A percentile compares a stretch with the other conserved stretches of the same genome.
Conservation (phyloP, 768 basidiomycete species). For the Serendipita sp. region DNA sequence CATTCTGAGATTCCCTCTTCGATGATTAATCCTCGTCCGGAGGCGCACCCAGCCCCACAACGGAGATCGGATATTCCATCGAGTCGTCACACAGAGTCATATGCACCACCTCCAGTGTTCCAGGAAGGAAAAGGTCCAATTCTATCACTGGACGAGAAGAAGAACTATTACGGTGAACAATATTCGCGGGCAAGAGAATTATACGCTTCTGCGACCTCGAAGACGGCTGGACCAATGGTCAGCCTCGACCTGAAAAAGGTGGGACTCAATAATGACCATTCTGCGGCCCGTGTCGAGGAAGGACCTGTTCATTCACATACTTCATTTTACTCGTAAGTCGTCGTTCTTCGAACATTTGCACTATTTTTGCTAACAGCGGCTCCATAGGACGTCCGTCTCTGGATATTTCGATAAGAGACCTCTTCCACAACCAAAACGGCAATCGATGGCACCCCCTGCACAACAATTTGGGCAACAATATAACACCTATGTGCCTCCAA, state of each 20-base stretch:
- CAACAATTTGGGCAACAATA: too few species aligned
- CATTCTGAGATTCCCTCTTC: background rate
- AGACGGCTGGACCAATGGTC: background rate
- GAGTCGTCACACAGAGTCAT: background rate
- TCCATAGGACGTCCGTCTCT: background rate
- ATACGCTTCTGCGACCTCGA: background rate
- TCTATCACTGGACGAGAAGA: background rate
- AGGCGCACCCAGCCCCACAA: background rate
- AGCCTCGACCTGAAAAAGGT: background rate
- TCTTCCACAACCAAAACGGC: background rate
- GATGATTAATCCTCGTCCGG: background rate
- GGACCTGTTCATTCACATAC: background rate
- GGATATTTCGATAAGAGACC: background rate
- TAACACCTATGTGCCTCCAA: too few species aligned
- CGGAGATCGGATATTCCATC: background rate
- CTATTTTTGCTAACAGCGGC: background rate
- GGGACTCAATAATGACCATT: background rate
- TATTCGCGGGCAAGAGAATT: background rate
- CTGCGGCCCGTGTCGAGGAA: background rate
- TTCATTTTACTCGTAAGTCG: background rate
- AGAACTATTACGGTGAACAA: background rate
- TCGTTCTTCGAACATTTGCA: background rate
- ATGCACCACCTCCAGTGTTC: background rate
- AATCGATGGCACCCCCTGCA: background rate
- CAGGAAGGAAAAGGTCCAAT: background rate